Percentiles rank a stretch among this genome's conserved stretches.
phyloP scores from a whole-genome alignment of 768 basidiomycete genomes.

The Floccularia luteovirens region DNA sequence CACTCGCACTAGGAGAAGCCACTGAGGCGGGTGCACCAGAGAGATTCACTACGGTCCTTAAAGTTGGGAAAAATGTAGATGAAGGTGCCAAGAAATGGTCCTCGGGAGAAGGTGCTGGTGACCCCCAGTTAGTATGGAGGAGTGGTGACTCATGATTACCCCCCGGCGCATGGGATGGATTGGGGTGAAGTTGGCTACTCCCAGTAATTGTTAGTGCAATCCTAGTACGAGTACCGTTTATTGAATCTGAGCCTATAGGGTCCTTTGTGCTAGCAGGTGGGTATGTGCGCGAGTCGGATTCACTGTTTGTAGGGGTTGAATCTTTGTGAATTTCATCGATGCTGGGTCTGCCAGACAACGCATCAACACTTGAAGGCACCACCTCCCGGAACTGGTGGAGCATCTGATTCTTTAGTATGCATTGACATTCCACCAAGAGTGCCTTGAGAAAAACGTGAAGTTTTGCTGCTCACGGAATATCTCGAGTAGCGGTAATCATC shows the following conservation, averaged over 20 bases:
- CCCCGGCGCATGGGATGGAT: neutral
- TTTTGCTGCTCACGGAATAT: constrained; percentile 38
- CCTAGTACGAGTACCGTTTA: no score
- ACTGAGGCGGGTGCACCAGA: neutral
- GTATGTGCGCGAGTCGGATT: no score
- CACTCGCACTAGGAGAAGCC: neutral
- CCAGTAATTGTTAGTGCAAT: no score
- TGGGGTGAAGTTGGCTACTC: neutral
- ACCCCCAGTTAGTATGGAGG: constrained; percentile 31
- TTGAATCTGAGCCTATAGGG: no score
- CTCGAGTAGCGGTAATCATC: constrained; percentile 75
- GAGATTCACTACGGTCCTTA: constrained; percentile 5
- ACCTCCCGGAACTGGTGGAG: constrained; percentile 14
- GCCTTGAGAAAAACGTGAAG: constrained; percentile 15
- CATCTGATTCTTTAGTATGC: constrained; percentile 2
- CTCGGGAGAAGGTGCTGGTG: constrained; percentile 20
- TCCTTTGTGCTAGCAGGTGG: no score
- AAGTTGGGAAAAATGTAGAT: constrained; percentile 9
- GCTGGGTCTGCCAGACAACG: constrained; percentile 7
- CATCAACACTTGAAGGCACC: constrained; percentile 3
- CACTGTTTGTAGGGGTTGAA: no score
- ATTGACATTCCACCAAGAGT: neutral
- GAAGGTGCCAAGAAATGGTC: constrained; percentile 9
- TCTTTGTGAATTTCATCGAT: constrained; percentile 1
- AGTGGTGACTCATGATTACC: constrained; percentile 18